Evolutionary conservation across 768 basidiomycete genomes (phyloP).

Genomic region (Zangia roseola): DNA sequence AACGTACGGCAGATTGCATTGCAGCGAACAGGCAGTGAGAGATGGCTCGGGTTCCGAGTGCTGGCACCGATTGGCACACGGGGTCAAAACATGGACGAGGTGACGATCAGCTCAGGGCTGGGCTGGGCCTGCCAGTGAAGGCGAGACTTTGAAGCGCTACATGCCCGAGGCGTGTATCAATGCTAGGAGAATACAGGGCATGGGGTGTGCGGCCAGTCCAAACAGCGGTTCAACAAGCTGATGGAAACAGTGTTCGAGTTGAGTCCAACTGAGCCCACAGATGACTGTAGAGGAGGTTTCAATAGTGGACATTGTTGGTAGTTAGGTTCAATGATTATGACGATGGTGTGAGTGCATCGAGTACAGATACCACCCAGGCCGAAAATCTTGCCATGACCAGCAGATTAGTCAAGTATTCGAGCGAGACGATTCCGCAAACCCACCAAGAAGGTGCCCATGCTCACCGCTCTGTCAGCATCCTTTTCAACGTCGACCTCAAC

Average conservation of each 20-base stretch:
- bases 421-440: conserved; percentile 2
- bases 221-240: conserved; percentile 50
- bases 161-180: conserved; percentile 63
- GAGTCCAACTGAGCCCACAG: neutral
- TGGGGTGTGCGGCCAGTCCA: conserved; percentile 51
- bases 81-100: too few relatives aligned
- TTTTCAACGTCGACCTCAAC: conserved; percentile 39
- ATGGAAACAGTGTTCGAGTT: conserved; percentile 51
- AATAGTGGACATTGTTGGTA: neutral
- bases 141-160: conserved; percentile 45
- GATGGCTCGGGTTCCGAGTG: too few relatives aligned
- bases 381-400: neutral
- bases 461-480: conserved; percentile 37
- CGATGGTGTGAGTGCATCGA: neutral
- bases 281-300: too few relatives aligned
- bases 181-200: conserved; percentile 65
- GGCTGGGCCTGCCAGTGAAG: conserved; percentile 48
- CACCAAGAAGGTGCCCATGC: neutral
- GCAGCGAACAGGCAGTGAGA: too few relatives aligned
- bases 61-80: too few relatives aligned
- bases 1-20: too few relatives aligned
- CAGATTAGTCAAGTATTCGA: conserved; percentile 1
- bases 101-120: too few relatives aligned
- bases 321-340: neutral
- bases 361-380: too few relatives aligned